Evolutionary conservation across 2,329 filamentous ascomycete species (phyloP).

Genomic region (Penicillium griseofulvum): DNA sequence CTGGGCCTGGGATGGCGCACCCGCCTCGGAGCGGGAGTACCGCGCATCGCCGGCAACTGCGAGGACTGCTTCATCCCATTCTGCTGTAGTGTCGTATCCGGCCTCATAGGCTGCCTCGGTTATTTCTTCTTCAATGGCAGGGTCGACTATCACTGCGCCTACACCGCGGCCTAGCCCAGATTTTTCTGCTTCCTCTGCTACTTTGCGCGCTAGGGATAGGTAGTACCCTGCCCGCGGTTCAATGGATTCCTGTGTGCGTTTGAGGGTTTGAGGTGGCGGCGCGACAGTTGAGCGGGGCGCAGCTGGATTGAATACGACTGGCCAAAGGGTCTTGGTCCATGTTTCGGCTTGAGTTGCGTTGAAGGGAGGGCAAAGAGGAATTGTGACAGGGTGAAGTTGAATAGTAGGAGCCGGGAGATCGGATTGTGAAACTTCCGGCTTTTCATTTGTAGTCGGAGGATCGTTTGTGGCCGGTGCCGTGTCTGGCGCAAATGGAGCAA

Average conservation of each 20-base stretch:
- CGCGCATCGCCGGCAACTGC: slow-evolving; percentile 47
- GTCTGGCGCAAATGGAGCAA: slow-evolving; percentile 37
- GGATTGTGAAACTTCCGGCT: slow-evolving; percentile 2
- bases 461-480: slow-evolving; percentile 9
- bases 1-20: slow-evolving; percentile 23
- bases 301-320: slow-evolving; percentile 46
- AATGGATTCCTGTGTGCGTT: slow-evolving; percentile 34
- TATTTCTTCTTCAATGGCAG: slow-evolving; percentile 32
- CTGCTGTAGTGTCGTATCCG: slow-evolving; percentile 21
- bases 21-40: slow-evolving; percentile 34
- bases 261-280: slow-evolving; percentile 41
- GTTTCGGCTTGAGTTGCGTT: slow-evolving; percentile 40
- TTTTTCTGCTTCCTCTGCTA: slow-evolving; percentile 39
- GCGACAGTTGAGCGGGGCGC: slow-evolving; percentile 43
- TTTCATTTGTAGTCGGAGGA: not conserved
- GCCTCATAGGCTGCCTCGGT: slow-evolving; percentile 16
- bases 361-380: slow-evolving; percentile 44
- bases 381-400: slow-evolving; percentile 31
- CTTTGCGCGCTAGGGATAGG: slow-evolving; percentile 38
- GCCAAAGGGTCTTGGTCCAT: slow-evolving; percentile 45
- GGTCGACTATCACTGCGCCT: slow-evolving; percentile 48
- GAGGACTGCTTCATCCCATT: slow-evolving; percentile 39
- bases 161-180: slow-evolving; percentile 40
- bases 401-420: slow-evolving; percentile 18
- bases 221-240: slow-evolving; percentile 39